Base-by-base conservation (phyloP, 2,329 filamentous ascomycete genomes). In the Fusarium sp. region DNA sequence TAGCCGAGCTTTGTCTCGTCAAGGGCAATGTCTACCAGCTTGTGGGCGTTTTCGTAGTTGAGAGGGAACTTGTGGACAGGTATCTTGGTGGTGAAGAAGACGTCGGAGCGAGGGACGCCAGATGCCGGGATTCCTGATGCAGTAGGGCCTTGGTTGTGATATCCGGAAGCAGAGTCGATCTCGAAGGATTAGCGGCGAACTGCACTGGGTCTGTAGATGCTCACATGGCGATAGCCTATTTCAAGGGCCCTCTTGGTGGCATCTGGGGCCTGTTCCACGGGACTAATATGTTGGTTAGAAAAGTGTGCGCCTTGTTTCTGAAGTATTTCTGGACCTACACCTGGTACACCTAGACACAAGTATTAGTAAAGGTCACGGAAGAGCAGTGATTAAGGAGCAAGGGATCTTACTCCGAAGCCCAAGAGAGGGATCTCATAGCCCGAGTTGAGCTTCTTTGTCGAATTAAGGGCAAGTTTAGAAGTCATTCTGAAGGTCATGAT, bases 11-110 rank as follows among this genome's bases (percentile, higher is more conserved):
- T 83, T 0, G 87, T 85, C 57, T 86, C 81, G 48, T 80, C 75
- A 19, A 93, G 77, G 14, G 87, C 89, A 49, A 82, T 77, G 62
- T 88, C 77, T 62, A 96, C 82, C 63, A 87, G 83, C 14, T 80
- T 79, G 72, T 86, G 87, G 19, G 89, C 83, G 53, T 79, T 82
- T 13, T 88, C 82, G 69, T 94, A 95, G 60, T 74, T 74, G 29
- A 82, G 65, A 0, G 74, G 74, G 46, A 69, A 61, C 33, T 68
- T 68, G 5, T 72, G 68, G n/a, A 72, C 63, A n/a, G 81, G 80
- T 15, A 86, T 76, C 71, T 86, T 86, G 63, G 81, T 80, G 31
- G 83, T 85, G 75, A 84, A 84, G 76, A 82, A 85, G 71, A 85
- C 73, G 2, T 82, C 74, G 25, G 76, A 75, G 43, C 83, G 78